These are phyloP conservation scores for Colletotrichum incanum DNA, from an alignment of 2,329 filamentous ascomycete genomes.

Conservation along the genomic window DNA sequence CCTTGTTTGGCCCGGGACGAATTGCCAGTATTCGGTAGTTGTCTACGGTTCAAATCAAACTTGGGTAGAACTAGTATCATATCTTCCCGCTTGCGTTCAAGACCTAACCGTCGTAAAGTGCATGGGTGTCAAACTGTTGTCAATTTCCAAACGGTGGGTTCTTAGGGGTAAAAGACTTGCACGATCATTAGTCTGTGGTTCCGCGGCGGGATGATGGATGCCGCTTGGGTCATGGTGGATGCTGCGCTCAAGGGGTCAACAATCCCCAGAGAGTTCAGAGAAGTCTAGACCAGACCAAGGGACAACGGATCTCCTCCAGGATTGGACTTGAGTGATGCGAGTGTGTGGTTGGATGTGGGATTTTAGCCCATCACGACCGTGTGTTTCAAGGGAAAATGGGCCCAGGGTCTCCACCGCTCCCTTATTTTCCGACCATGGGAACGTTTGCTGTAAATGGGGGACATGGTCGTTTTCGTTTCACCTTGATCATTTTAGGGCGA, in stretches of 20 bases:
- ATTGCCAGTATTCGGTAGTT: slow-evolving; percentile 35
- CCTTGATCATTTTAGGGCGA: slow-evolving; percentile 6
- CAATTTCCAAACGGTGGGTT: slow-evolving; percentile 29
- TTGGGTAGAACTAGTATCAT: not conserved
- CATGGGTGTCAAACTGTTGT: slow-evolving; percentile 30
- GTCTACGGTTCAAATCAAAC: slow-evolving; percentile 25
- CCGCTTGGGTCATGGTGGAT: slow-evolving; percentile 19
- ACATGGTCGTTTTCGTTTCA: slow-evolving; percentile 33
- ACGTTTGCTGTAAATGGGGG: slow-evolving; percentile 33
- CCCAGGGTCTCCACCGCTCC: slow-evolving; percentile 16
- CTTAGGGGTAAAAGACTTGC: slow-evolving; percentile 18
- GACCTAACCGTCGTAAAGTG: slow-evolving; percentile 18
- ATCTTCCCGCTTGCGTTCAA: slow-evolving; percentile 16
- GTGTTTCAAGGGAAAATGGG: slow-evolving; percentile 35
- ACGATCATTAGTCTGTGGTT: not conserved
- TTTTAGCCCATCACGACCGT: slow-evolving; percentile 9
- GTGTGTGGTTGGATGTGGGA: slow-evolving; percentile 14
- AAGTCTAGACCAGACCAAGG: slow-evolving; percentile 26
- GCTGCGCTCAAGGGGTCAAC: not conserved
- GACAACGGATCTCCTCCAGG: slow-evolving; percentile 28
- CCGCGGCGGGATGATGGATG: slow-evolving; percentile 24
- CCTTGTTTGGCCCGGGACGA: slow-evolving; percentile 9
- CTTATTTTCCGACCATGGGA: slow-evolving; percentile 34
- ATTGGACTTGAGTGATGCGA: slow-evolving; percentile 3
- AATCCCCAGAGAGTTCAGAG: not conserved